A percentile compares a stretch with the other conserved stretches of the same genome.
These are phyloP conservation scores for Termitomyces sp. DNA, from an alignment of 768 basidiomycete genomes.

Conservation along the genomic window DNA sequence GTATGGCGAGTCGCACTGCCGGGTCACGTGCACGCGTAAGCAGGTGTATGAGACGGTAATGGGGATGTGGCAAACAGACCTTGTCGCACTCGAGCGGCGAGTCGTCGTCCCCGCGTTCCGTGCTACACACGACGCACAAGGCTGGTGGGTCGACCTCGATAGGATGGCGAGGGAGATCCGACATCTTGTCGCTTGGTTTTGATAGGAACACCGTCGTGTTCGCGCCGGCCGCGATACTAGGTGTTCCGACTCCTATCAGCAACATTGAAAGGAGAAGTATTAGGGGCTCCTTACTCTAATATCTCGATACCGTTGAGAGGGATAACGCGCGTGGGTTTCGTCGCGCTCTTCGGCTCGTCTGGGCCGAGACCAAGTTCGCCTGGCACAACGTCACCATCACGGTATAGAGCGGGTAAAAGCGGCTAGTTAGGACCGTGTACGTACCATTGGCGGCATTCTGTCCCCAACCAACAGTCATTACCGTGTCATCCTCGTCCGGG, in stretches of 20 bases:
- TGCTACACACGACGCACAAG: slow-evolving; percentile 65
- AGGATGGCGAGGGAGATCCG: slow-evolving; percentile 80
- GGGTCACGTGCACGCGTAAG: not conserved
- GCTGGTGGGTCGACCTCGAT: slow-evolving; percentile 62
- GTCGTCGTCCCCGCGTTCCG: slow-evolving; percentile 68
- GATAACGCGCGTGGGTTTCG: slow-evolving; percentile 69
- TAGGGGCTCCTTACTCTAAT: slow-evolving; percentile 49
- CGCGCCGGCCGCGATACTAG: slow-evolving; percentile 78
- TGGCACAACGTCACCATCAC: slow-evolving; percentile 15
- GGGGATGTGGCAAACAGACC: slow-evolving; percentile 31
- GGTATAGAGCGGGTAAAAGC: not conserved
- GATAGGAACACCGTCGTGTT: slow-evolving; percentile 85
- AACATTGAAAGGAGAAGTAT: not conserved
- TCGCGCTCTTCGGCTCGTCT: slow-evolving; percentile 81
- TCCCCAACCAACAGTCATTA: slow-evolving; percentile 84
- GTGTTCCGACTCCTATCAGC: not conserved
- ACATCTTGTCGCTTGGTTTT: slow-evolving; percentile 64
- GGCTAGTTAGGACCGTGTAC: not conserved
- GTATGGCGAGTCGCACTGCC: slow-evolving; percentile 84
- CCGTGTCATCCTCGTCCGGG: slow-evolving; percentile 64
- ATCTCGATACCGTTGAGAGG: slow-evolving; percentile 78
- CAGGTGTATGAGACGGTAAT: not conserved
- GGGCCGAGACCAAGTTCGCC: slow-evolving; percentile 80
- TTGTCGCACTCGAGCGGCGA: slow-evolving; percentile 87
- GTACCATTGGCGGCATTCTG: slow-evolving; percentile 83